Evolutionary conservation across 495 filamentous ascomycete species (phyloP), one percentile per base, ranked within the genome.

Genomic region (Penicillium taxi): DNA sequence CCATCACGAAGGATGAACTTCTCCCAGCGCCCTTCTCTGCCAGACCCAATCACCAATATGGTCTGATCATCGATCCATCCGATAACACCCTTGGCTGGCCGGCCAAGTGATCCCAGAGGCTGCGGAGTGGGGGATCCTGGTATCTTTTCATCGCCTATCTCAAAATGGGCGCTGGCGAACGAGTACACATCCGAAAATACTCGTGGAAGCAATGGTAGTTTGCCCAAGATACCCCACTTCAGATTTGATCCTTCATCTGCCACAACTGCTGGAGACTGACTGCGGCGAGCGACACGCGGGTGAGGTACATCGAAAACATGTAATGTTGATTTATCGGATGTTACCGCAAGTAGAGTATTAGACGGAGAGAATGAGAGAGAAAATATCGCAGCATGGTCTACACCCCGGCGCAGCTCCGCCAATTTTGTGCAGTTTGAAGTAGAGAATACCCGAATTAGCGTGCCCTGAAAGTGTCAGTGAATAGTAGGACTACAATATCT

Each of bases 311-410:
- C 86, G 54, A 96, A 98, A 26, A 98, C 76, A 60, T 98, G 91
- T 12, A 98, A 63, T 2, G 87, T 98, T 4, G 81, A 86, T 58
- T 96, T 98, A 66, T 98, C 91, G 16, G 87, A 94, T n/a, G 93
- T 96, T 34, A 88, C 87, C 13, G 91, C 91, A 9, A 96, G 70
- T 45, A 84, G 66, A 24, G 70, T 73, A 30, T 80, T 82, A 6
- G 77, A 78, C 1, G 90, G 91, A 20, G 81, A 91, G 52, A 96
- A 86, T 16, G 84, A 78, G 9, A 98, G 65, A 5, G 83, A 87
- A 65, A 84, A 95, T 48, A 96, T 82, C 14, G 76, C 74, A 14
- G 91, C 89, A 31, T 78, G 82, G 48, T 98, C 91, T 18, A 90
- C 80, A 15, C 91, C 91, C 5, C 91, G 79, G 16, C 91, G 80